phyloP scores from a whole-genome alignment of 495 filamentous ascomycete species.

The Evansstolkia leycettana region DNA sequence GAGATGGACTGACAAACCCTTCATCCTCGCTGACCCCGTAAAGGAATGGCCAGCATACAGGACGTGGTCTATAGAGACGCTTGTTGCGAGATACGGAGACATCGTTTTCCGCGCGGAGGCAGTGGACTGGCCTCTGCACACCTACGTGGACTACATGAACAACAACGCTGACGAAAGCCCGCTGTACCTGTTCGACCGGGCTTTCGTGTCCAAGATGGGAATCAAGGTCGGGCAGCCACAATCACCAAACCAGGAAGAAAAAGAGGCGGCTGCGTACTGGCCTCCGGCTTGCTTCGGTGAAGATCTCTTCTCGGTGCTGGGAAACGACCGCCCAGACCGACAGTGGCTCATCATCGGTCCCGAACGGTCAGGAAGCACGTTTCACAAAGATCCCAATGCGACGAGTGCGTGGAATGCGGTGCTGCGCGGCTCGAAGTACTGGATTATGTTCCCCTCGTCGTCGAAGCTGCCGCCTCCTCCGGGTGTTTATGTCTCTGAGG shows the following conservation, averaged over 20 bases:
- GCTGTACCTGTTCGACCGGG: constrained; percentile 81
- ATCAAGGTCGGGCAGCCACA: constrained; percentile 45
- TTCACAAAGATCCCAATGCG: constrained; percentile 77
- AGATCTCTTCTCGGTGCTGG: constrained; percentile 78
- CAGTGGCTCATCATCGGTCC: constrained; percentile 93
- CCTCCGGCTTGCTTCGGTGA: constrained; percentile 78
- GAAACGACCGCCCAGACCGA: constrained; percentile 68
- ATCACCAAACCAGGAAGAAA: constrained; percentile 20
- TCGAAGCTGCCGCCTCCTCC: constrained; percentile 55
- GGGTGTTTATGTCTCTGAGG: constrained; percentile 82
- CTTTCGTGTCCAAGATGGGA: constrained; percentile 80
- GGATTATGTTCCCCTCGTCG: constrained; percentile 84
- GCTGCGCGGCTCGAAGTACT: constrained; percentile 84
- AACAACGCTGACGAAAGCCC: constrained; percentile 80
- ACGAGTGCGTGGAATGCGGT: constrained; percentile 95
- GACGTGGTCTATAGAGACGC: constrained; percentile 55
- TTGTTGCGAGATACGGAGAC: constrained; percentile 52
- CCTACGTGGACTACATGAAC: constrained; percentile 75
- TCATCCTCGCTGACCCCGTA: constrained; percentile 79
- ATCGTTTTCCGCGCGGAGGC: constrained; percentile 78
- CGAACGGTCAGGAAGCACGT: constrained; percentile 80
- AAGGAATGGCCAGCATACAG: constrained; percentile 70
- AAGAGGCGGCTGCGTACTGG: constrained; percentile 57
- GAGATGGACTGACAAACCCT: constrained; percentile 70
- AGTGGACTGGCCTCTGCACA: constrained; percentile 76